A percentile compares a stretch with the other conserved stretches of the same genome.
These are phyloP conservation scores for Alternaria longipes DNA, from an alignment of 2,329 filamentous ascomycete species.

Conservation along the genomic window DNA sequence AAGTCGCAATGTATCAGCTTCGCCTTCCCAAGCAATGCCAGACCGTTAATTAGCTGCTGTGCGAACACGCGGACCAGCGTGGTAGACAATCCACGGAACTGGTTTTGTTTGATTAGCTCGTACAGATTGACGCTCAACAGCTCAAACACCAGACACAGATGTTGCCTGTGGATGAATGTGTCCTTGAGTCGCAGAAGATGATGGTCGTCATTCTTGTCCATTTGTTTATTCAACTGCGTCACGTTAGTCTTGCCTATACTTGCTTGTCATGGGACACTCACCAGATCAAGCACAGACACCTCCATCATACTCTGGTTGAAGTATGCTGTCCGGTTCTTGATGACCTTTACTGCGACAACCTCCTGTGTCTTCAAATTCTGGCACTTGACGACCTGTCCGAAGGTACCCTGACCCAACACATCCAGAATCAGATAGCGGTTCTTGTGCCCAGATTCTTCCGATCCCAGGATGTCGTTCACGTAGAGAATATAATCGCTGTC, in stretches of 20 bases:
- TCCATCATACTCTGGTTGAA: slow-evolving; percentile 99
- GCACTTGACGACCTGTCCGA: slow-evolving; percentile 98
- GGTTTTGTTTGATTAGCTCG: slow-evolving; percentile 99
- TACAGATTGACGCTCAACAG: slow-evolving; percentile 96
- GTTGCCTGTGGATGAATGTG: slow-evolving; percentile 97
- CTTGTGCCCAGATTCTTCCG: slow-evolving; percentile 98
- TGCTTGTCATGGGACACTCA: slow-evolving; percentile 55
- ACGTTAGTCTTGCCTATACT: slow-evolving; percentile 22
- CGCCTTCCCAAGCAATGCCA: slow-evolving; percentile 93
- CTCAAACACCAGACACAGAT: slow-evolving; percentile 96
- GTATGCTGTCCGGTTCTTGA: slow-evolving; percentile 98
- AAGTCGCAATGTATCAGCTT: slow-evolving; percentile 97
- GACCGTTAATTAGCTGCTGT: slow-evolving; percentile 91
- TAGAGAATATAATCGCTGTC: slow-evolving; percentile 99
- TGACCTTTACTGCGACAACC: slow-evolving; percentile 97
- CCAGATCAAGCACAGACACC: slow-evolving; percentile 94
- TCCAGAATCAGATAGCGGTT: slow-evolving; percentile 97
- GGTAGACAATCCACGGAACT: slow-evolving; percentile 96
- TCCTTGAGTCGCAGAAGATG: slow-evolving; percentile 94
- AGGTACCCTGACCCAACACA: slow-evolving; percentile 95
- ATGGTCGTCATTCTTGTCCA: slow-evolving; percentile 99
- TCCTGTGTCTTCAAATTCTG: slow-evolving; percentile 98
- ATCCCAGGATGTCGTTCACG: slow-evolving; percentile 97
- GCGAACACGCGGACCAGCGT: slow-evolving; percentile 97
- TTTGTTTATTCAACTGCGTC: slow-evolving; percentile 87